Evolutionary conservation across 805 yeast genomes (phyloP), one percentile per base, ranked within the genome.

Genomic region (Lipomyces japonicus): DNA sequence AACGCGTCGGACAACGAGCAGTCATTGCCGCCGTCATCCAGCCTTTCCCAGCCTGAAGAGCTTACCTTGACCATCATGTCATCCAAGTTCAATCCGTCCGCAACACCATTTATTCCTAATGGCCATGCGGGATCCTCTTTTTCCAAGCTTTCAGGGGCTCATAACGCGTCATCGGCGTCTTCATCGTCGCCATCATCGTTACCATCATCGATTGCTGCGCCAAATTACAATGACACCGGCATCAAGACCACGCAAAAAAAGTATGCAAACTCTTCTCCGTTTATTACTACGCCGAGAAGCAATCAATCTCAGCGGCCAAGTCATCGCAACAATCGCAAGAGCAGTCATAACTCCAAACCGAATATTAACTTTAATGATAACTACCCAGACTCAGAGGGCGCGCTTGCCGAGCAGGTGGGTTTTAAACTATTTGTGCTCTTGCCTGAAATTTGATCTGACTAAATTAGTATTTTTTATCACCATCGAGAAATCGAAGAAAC

Each of bases 361-460:
- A 37, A 35, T 14, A 31, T 53, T 22, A 51, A 47, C 30, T 40
- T 45, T 47, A 39, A 35, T 25, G 28, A 9, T 10, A 31, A 28
- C 10, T 46, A 26, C 24, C 22, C 39, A 12, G 52, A 48, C 40
- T 34, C 43, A 21, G 57, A 48, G 21, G 49, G 46, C 23, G 50
- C 44, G 14, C 30, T 51, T 5, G 44, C 50, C 6, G 56, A 51
- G 36, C 56, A 49, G 44, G 57, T 53, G 34, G 25, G 57, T 34
- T 31, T 31, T 31, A 23, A 19, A 18, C 4, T 4, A 3, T 3
- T 22, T 19, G 4, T 39, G 2, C 2, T n/a, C 9, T 12, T n/a
- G 47, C 2, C 4, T 12, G n/a, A 16, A 23, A 22, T 39, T 19
- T 39, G 12, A 7, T 34, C 14, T 40, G 21, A 9, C 21, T 9